Percentiles rank a stretch among this genome's conserved stretches.
Evolutionary conservation across 208 protist genomes (phyloP).

Genomic region (Strigomonas galati): DNA sequence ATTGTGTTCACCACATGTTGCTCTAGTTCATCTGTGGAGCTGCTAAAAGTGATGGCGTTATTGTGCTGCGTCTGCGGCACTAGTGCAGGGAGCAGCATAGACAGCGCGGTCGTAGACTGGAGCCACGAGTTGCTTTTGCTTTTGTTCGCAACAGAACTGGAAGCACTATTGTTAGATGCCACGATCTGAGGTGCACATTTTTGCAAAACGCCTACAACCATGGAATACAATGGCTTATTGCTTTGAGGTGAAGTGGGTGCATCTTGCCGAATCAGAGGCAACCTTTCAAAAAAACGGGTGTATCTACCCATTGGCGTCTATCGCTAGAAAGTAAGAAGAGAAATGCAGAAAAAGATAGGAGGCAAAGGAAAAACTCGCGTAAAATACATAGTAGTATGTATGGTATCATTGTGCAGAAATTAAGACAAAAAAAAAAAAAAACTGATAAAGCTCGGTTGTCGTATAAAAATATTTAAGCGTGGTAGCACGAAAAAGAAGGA

Average conservation of each 20-base stretch:
- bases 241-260: too few relatives aligned
- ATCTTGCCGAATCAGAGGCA: neutral
- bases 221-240: neutral
- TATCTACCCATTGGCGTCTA: neutral
- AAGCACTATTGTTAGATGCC: neutral
- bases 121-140: neutral
- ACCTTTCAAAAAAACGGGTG: neutral
- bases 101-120: neutral
- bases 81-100: neutral
- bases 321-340: neutral
- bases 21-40: neutral
- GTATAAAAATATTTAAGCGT: neutral
- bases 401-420: too few relatives aligned
- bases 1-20: neutral
- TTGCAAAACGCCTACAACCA: neutral
- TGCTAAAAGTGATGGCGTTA: neutral
- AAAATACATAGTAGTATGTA: too few relatives aligned
- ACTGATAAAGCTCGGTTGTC: neutral
- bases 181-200: neutral
- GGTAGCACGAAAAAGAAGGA: constrained; percentile 12
- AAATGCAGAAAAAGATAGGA: neutral
- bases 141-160: too few relatives aligned
- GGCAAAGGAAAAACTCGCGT: neutral
- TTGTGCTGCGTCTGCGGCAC: neutral
- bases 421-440: constrained; percentile 6